Evolutionary conservation across 768 basidiomycete species (phyloP), one percentile per base, ranked within the genome.

Genomic region (Trametes punicea): DNA sequence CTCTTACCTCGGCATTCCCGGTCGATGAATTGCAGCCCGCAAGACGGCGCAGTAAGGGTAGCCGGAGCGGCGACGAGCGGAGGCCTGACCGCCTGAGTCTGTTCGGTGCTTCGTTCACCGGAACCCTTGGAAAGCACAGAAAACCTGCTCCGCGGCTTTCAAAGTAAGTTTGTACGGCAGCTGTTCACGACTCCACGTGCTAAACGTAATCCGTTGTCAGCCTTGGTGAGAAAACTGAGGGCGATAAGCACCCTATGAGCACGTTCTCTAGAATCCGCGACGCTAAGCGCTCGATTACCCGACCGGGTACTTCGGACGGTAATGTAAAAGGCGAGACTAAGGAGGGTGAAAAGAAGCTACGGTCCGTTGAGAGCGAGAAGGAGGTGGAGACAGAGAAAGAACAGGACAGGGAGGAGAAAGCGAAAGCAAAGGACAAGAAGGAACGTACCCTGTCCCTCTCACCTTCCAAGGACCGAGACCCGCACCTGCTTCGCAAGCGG

Each of bases 101-200:
- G 64, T 96, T 97, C 65, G 90, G 89, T 13, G 79, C 77, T 18
- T 70, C 82, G 3, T 83, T 91, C 58, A 71, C 74, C 10, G 79
- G 82, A 0, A 74, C 84, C 5, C 65, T 90, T 51, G 81, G 84
- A 26, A 95, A 86, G 68, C 73, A 75, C 36, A 74, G 93, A 61
- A 95, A 97, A 68, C 93, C 93, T 0, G 79, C 92, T 0, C 92
- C 91, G 16, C 81, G 81, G 69, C 84, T 84, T 61, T 81, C 84
- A 21, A 64, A 74, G 87, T 87, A 66, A 64, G 85, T 76, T 46
- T 18, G 63, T n/a, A 8, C 13, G 21, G 18, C 34, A 33, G 40
- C 6, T 8, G 9, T 63, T 49, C n/a, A n/a, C 41, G 61, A 50
- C 38, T 26, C 23, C 48, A 45, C 13, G 54, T 31, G 55, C 51